These are phyloP conservation scores for Dunaliella sp. DNA, from an alignment of 139 green algal genomes.

Conservation along the genomic window DNA sequence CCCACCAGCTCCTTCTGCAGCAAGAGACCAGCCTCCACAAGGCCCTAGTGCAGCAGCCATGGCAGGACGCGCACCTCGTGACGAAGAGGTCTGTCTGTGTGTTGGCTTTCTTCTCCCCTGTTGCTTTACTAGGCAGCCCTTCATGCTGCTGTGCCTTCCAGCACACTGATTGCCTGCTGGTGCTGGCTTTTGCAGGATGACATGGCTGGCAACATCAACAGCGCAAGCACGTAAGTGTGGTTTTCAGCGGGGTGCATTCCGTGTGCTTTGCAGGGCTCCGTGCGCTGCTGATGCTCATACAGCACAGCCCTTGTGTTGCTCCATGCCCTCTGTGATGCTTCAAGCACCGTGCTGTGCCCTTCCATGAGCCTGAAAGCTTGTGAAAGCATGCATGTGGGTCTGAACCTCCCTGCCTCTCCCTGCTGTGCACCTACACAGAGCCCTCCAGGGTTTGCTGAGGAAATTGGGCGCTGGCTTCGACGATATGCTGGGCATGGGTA, in stretches of 20 bases:
- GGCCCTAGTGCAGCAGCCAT: neutral
- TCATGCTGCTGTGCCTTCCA: neutral
- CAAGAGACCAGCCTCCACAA: neutral
- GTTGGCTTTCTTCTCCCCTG: neutral
- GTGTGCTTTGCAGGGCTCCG: too few species aligned
- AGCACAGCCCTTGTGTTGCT: too few species aligned
- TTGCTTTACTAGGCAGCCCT: neutral
- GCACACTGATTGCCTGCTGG: neutral
- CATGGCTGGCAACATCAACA: neutral
- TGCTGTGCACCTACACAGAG: slow-evolving; percentile 34
- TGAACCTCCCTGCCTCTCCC: neutral
- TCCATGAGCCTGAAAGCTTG: neutral
- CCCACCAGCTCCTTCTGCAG: neutral
- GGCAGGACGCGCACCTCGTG: neutral
- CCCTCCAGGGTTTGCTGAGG: slow-evolving; percentile 79
- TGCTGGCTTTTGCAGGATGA: neutral
- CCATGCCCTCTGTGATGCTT: too few species aligned
- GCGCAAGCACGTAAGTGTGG: slow-evolving; percentile 9
- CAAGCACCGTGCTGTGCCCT: too few species aligned
- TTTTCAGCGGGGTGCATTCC: too few species aligned
- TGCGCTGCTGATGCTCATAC: too few species aligned
- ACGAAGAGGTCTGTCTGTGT: neutral
- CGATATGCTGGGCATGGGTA: slow-evolving; percentile 44
- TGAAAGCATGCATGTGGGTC: neutral
- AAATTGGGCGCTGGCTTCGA: slow-evolving; percentile 86